Conservation (phyloP, 768 basidiomycete species). For the Tylopilus vinaceipallidus region DNA sequence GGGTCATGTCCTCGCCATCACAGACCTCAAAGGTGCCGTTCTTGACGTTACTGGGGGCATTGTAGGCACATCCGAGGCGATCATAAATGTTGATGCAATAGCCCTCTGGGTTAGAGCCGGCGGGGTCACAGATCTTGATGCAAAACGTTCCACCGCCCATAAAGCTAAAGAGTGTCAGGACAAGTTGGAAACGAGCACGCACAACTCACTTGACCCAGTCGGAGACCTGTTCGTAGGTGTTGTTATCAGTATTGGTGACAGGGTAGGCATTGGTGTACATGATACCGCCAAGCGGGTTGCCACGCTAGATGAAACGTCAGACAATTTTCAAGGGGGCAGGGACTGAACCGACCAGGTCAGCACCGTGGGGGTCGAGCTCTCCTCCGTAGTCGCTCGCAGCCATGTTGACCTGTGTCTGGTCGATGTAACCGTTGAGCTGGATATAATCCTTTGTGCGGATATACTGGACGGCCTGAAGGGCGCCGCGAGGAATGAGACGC, state of each 20-base stretch:
- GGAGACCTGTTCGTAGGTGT: slow-evolving; percentile 49
- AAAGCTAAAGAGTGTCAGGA: slow-evolving; percentile 45
- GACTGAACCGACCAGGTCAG: slow-evolving; percentile 47
- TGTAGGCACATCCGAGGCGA: slow-evolving; percentile 72
- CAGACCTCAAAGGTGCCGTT: slow-evolving; percentile 64
- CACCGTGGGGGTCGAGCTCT: slow-evolving; percentile 76
- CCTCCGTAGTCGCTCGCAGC: slow-evolving; percentile 59
- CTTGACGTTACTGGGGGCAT: slow-evolving; percentile 62
- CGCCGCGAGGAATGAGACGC: slow-evolving; percentile 66
- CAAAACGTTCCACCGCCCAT: slow-evolving; percentile 67
- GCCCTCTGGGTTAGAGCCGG: slow-evolving; percentile 43
- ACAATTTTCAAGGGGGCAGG: slow-evolving; percentile 14
- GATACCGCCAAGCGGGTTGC: slow-evolving; percentile 78
- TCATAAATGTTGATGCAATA: slow-evolving; percentile 74
- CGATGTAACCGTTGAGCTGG: slow-evolving; percentile 62
- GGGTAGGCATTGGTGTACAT: slow-evolving; percentile 63
- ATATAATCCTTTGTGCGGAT: slow-evolving; percentile 58
- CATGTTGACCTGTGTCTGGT: slow-evolving; percentile 62
- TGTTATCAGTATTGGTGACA: slow-evolving; percentile 40
- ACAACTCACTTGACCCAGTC: slow-evolving; percentile 67
- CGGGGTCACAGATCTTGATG: slow-evolving; percentile 69
- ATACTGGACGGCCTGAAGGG: slow-evolving; percentile 63
- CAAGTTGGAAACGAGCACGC: not conserved
- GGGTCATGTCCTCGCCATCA: slow-evolving; percentile 60
- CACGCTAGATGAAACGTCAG: slow-evolving; percentile 45